These are phyloP conservation scores for Tillandsia fasciculata DNA, from an alignment of 176 grass and related monocot species.

Conservation along the genomic window DNA sequence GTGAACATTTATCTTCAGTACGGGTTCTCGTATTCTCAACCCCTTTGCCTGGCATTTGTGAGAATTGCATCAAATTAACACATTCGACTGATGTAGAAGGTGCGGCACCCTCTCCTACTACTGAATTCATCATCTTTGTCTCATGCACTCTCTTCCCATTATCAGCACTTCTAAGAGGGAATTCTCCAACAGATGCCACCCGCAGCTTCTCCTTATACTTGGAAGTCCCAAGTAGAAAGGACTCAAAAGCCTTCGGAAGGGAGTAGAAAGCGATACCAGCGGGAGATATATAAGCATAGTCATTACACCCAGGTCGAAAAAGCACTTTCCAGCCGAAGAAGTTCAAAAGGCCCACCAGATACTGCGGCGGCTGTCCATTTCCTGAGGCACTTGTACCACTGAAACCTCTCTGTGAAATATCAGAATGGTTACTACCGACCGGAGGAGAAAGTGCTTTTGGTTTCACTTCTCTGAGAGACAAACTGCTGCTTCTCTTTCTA, in stretches of 20 bases:
- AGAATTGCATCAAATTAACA: neutral
- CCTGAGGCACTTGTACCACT: neutral
- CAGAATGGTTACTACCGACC: neutral
- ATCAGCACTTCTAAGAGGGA: neutral
- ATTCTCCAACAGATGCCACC: neutral
- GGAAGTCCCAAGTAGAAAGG: constrained; percentile 35
- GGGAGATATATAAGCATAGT: constrained; percentile 29
- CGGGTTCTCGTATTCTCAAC: neutral
- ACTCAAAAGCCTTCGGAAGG: constrained; percentile 34
- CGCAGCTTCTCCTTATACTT: constrained; percentile 34
- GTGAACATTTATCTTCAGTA: neutral
- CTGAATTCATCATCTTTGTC: neutral
- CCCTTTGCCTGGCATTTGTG: neutral
- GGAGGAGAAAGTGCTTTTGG: neutral
- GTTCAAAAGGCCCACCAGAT: constrained; percentile 29
- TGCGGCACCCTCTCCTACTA: neutral
- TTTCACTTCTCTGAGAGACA: neutral
- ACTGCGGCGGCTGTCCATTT: constrained; percentile 18
- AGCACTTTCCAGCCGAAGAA: constrained; percentile 35
- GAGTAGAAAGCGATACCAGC: constrained; percentile 28
- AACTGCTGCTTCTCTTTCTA: constrained; percentile 3
- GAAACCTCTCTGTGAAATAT: neutral
- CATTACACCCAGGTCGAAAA: constrained; percentile 14
- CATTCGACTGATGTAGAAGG: neutral
- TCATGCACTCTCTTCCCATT: neutral